Evolutionary conservation across 2,329 filamentous ascomycete species (phyloP).

Genomic region (Aspergillus felis): DNA sequence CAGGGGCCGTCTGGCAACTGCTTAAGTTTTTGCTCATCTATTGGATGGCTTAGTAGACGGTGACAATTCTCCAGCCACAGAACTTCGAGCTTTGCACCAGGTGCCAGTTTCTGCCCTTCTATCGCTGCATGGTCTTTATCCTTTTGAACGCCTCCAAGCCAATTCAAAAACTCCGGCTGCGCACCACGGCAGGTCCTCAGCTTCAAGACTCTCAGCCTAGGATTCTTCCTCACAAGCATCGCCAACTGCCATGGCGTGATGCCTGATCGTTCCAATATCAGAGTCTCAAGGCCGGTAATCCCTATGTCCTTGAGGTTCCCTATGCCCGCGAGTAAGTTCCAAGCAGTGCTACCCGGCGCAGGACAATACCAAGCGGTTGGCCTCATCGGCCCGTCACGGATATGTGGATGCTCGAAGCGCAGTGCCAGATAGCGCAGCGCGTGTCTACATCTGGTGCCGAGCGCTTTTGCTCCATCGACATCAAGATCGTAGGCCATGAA

Average conservation of each 20-base stretch:
- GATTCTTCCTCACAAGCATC: conserved; percentile 30
- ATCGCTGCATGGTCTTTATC: conserved; percentile 7
- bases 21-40: conserved; percentile 5
- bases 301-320: conserved; percentile 19
- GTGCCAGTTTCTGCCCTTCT: conserved; percentile 5
- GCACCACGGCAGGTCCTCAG: conserved; percentile 31
- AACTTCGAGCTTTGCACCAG: conserved; percentile 19
- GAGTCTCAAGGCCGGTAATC: conserved; percentile 22
- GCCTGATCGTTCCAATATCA: conserved; percentile 31
- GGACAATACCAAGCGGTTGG: conserved; percentile 27
- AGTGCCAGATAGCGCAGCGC: conserved; percentile 30
- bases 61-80: conserved; percentile 29
- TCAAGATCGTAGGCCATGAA: conserved; percentile 31
- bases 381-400: conserved; percentile 28
- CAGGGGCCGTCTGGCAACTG: conserved; percentile 5
- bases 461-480: conserved; percentile 22
- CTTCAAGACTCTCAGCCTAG: conserved; percentile 23
- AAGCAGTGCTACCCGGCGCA: conserved; percentile 23
- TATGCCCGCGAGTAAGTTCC: conserved; percentile 31
- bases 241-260: conserved; percentile 33
- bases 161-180: conserved; percentile 31
- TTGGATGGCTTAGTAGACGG: conserved; percentile 10
- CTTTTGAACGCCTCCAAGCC: conserved; percentile 25
- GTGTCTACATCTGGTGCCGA: conserved; percentile 19
- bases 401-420: conserved; percentile 32